phyloP scores from a whole-genome alignment of 495 filamentous ascomycete species.

The Annulohypoxylon maeteangense region DNA sequence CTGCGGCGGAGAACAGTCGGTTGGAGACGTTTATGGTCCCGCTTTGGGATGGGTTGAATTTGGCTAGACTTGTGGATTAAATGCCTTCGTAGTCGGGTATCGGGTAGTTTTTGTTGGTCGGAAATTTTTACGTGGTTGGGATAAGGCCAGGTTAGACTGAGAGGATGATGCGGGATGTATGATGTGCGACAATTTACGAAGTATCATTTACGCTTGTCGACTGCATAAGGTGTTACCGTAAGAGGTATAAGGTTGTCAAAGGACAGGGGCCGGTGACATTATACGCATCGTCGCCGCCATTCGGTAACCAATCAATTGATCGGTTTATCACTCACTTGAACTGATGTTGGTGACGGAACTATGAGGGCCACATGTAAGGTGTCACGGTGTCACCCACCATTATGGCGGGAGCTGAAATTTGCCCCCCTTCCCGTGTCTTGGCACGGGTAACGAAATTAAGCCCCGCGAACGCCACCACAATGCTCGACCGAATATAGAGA shows the following conservation, averaged over 20 bases:
- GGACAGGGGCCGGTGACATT: background rate
- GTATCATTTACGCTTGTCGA: background rate
- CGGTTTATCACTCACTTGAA: background rate
- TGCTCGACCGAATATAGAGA: background rate
- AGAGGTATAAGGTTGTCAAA: background rate
- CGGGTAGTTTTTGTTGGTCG: background rate
- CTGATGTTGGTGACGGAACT: background rate
- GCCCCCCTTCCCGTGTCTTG: background rate
- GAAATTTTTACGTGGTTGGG: background rate
- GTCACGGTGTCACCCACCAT: background rate
- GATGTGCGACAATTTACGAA: background rate
- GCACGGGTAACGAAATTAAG: background rate
- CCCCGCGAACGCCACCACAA: background rate
- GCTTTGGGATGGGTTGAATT: slow-evolving; percentile 49
- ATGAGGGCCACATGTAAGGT: background rate
- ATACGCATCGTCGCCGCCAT: background rate
- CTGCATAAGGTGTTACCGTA: background rate
- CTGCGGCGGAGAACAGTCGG: slow-evolving; percentile 33
- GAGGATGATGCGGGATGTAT: background rate
- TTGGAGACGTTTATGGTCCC: slow-evolving; percentile 51
- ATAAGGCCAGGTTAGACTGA: background rate
- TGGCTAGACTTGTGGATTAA: slow-evolving; percentile 48
- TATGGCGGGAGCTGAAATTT: background rate
- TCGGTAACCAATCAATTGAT: background rate
- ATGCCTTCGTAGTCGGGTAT: background rate